Evolutionary conservation across 176 grass and related monocot species (phyloP), one percentile per base, ranked within the genome.

Genomic region (Eremochloa ophiuroides): DNA sequence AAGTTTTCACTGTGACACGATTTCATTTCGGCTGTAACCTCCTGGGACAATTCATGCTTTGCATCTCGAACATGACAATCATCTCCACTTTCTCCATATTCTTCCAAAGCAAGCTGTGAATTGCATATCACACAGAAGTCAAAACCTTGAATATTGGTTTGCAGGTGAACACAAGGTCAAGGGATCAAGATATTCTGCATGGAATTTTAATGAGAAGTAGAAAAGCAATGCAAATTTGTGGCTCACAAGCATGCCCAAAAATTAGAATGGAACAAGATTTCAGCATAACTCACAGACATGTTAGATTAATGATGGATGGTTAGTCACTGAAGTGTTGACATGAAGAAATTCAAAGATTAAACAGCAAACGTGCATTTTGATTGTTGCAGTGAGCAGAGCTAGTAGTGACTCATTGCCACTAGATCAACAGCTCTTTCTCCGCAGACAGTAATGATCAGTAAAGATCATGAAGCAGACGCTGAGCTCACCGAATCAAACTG

Each of bases 401-500:
- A 43, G 1, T 30, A 67, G 43, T 14, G 40, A 56, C 35, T 26
- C 17, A 13, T 39, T 33, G 7, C 42, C 34, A 13, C 1, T 34
- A n/a, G 26, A 46, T 30, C 10, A 35, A 7, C 29, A 78, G 11
- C 47, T 31, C 8, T 30, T 64, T 47, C 23, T 62, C 29, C 26
- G 26, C 46, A 78, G 2, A 20, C 31, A 33, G 5, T 6, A 43
- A 47, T 42, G 17, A 39, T 16, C 31, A 33, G 5, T 6, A 43
- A 47, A 34, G 17, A 39, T 16, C n/a, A 66, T 31, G 28, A 51
- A 62, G 61, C 12, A 79, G 20, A 31, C 2, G 9, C 7, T 59
- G 31, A 58, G 50, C 90, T 82, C 73, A 92, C 86, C 81, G 75
- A 61, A 88, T 89, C 86, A 89, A 93, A 84, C 10, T 88, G 85